Evolutionary conservation across 345 rosid species (phyloP).

Genomic region (Pugionium cornutum): DNA sequence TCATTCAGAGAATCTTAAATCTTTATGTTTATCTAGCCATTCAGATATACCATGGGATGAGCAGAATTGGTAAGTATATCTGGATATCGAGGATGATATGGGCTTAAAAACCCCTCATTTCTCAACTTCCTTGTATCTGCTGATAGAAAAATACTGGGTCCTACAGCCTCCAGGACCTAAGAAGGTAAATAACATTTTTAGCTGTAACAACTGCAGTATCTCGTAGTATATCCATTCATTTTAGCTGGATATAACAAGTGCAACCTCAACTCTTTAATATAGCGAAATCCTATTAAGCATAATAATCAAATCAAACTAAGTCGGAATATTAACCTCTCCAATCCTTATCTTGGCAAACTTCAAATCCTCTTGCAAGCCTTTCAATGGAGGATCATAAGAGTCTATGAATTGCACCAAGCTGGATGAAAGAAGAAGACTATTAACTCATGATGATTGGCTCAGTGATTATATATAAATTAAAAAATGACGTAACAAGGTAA

Average conservation of each 20-base stretch:
- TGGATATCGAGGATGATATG: slow-evolving; percentile 97
- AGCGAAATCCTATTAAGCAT: background rate
- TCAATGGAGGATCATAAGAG: slow-evolving; percentile 94
- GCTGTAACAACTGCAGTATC: slow-evolving; percentile 14
- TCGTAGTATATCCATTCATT: background rate
- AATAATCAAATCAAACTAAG: slow-evolving; percentile 18
- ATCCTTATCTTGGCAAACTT: slow-evolving; percentile 98
- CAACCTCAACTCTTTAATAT: slow-evolving; percentile 27
- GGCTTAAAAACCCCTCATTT: slow-evolving; percentile 95
- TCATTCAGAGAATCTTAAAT: slow-evolving; percentile 4
- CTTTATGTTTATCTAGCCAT: slow-evolving; percentile 14
- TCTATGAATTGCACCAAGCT: slow-evolving; percentile 97
- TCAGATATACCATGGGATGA: slow-evolving; percentile 79
- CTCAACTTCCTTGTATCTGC: slow-evolving; percentile 96
- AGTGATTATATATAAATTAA: slow-evolving; percentile 8
- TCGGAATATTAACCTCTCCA: slow-evolving; percentile 75
- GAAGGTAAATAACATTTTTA: slow-evolving; percentile 38
- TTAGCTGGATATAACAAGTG: slow-evolving; percentile 17
- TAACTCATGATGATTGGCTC: background rate
- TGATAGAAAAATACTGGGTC: slow-evolving; percentile 90
- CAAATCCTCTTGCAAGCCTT: slow-evolving; percentile 96
- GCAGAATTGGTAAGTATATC: slow-evolving; percentile 98
- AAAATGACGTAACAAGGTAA: slow-evolving; percentile 12
- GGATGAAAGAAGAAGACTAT: slow-evolving; percentile 32
- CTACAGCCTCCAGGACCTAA: slow-evolving; percentile 98